phyloP scores from a whole-genome alignment of 2,329 filamentous ascomycete genomes.

The Xylariaceae sp. region DNA sequence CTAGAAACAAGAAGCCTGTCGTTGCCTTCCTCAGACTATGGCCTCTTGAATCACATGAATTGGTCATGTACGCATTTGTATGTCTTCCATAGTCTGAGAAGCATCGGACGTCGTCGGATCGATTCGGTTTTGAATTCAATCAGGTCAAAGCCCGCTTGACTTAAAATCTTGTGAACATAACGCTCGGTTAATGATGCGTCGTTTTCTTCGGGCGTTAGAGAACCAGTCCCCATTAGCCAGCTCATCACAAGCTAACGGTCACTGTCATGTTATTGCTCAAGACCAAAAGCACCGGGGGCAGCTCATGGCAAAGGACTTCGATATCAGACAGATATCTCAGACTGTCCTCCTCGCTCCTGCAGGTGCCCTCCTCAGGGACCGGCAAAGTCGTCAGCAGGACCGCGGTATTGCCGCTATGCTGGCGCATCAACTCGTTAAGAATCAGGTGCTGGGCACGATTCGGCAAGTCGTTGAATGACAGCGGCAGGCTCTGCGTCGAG shows the following conservation, averaged over 20 bases:
- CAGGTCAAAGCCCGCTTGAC: too few relatives aligned
- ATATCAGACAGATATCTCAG: conserved; percentile 76
- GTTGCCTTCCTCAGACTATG: not conserved
- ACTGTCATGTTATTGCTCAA: conserved; percentile 91
- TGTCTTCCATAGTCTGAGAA: too few relatives aligned
- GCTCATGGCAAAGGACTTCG: conserved; percentile 74
- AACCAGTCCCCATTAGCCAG: not conserved
- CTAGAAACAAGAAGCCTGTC: not conserved
- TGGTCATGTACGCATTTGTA: too few relatives aligned
- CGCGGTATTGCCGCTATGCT: conserved; percentile 69
- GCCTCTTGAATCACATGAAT: not conserved
- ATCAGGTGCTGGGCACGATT: conserved; percentile 85
- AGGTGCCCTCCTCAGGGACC: conserved; percentile 77
- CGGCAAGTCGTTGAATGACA: conserved; percentile 86
- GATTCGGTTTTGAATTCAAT: too few relatives aligned
- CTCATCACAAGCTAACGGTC: conserved; percentile 67
- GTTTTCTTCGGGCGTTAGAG: not conserved
- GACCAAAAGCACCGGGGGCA: conserved; percentile 77
- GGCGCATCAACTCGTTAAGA: conserved; percentile 78
- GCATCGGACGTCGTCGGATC: too few relatives aligned
- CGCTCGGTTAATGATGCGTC: not conserved
- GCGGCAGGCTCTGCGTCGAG: conserved; percentile 64
- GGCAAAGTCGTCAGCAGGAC: conserved; percentile 84
- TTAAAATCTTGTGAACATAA: too few relatives aligned
- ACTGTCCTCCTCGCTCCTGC: conserved; percentile 69